These are phyloP conservation scores for Lipomyces mesembrius DNA, from an alignment of 805 yeast species.

Conservation along the genomic window DNA sequence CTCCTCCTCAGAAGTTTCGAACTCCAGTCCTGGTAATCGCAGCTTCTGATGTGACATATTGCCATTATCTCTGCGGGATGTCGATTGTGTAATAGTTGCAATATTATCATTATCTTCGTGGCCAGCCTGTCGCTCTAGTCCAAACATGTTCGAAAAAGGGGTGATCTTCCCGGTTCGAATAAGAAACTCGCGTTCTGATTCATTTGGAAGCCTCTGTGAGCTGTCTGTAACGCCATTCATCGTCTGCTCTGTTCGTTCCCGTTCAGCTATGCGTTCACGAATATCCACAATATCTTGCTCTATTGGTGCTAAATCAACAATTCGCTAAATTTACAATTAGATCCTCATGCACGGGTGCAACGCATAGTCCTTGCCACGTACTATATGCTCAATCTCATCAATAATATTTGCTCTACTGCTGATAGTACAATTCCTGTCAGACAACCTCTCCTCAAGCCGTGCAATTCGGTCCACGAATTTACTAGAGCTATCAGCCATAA, in stretches of 20 bases:
- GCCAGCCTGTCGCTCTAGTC: slow-evolving; percentile 55
- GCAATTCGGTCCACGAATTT: slow-evolving; percentile 53
- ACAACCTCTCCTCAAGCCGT: slow-evolving; percentile 55
- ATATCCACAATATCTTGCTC: slow-evolving; percentile 68
- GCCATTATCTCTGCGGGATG: not conserved
- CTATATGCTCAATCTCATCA: slow-evolving; percentile 58
- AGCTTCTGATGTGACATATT: slow-evolving; percentile 33
- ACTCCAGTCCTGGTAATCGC: slow-evolving; percentile 35
- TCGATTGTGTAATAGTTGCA: slow-evolving; percentile 9
- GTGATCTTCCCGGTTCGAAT: slow-evolving; percentile 91
- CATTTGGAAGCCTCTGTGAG: slow-evolving; percentile 61
- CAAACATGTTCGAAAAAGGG: slow-evolving; percentile 78
- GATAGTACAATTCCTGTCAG: slow-evolving; percentile 62
- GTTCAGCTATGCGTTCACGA: slow-evolving; percentile 51
- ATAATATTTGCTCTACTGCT: slow-evolving; percentile 62
- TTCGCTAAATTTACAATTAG: slow-evolving; percentile 19
- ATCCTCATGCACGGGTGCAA: not conserved
- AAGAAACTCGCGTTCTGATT: slow-evolving; percentile 76
- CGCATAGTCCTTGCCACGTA: slow-evolving; percentile 35
- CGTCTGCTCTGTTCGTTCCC: slow-evolving; percentile 38
- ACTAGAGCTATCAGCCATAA: slow-evolving; percentile 24
- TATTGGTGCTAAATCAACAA: slow-evolving; percentile 58
- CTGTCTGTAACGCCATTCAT: slow-evolving; percentile 25
- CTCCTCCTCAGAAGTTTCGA: slow-evolving; percentile 36
- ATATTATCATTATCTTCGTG: slow-evolving; percentile 23